Percentiles rank a stretch among this genome's conserved stretches.
These are phyloP conservation scores for Fusarium incarnatum DNA, from an alignment of 2,329 filamentous ascomycete species.

Conservation along the genomic window DNA sequence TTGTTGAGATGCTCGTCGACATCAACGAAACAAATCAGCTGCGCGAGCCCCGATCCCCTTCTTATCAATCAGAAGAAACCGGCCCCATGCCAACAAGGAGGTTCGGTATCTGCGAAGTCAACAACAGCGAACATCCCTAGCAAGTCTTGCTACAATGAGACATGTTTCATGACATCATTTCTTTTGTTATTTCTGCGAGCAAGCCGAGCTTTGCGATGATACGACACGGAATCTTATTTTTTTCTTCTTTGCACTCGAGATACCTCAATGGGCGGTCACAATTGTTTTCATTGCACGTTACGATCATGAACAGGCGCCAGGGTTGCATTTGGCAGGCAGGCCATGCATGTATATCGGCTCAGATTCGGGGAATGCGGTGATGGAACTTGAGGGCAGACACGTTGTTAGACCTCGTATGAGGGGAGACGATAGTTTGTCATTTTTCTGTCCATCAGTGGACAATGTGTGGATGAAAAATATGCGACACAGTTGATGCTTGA, in stretches of 20 bases:
- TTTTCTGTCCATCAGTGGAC: slow-evolving; percentile 18
- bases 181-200: slow-evolving; percentile 14
- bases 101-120: slow-evolving; percentile 1
- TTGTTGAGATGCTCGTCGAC: slow-evolving; percentile 66
- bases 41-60: slow-evolving; percentile 47
- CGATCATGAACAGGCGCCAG: slow-evolving; percentile 47
- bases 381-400: slow-evolving; percentile 35
- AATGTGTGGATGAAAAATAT: slow-evolving; percentile 27
- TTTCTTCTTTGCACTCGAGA: slow-evolving; percentile 43
- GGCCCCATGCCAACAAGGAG: slow-evolving; percentile 53
- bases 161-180: slow-evolving; percentile 22
- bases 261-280: slow-evolving; percentile 46
- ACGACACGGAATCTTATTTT: slow-evolving; percentile 16
- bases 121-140: background rate
- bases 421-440: slow-evolving; percentile 32
- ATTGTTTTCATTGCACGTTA: slow-evolving; percentile 40
- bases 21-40: slow-evolving; percentile 57
- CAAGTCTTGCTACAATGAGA: slow-evolving; percentile 1
- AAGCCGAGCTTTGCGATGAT: slow-evolving; percentile 6
- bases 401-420: slow-evolving; percentile 20
- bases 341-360: slow-evolving; percentile 15
- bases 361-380: slow-evolving; percentile 17
- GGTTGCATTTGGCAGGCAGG: slow-evolving; percentile 29
- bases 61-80: slow-evolving; percentile 51
- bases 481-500: slow-evolving; percentile 25